These are phyloP conservation scores for Rhodotorula mucilaginosa DNA, from an alignment of 1,284 basidiomycete genomes.

Conservation along the genomic window DNA sequence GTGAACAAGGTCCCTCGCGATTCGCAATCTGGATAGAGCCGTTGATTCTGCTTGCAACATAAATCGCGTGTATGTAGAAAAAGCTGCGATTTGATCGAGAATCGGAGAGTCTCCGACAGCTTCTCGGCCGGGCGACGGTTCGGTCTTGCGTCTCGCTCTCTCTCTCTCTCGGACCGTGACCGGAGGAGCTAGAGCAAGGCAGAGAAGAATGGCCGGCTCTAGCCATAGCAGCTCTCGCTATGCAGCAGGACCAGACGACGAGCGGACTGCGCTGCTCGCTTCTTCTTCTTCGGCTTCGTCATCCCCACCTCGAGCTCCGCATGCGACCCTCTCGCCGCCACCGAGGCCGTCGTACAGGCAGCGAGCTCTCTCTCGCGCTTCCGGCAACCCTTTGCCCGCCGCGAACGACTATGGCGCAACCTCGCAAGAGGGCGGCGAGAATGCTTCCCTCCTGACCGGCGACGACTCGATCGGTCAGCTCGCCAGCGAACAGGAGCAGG, in stretches of 20 bases:
- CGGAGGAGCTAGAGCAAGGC: too few species aligned
- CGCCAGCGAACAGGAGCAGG: not conserved
- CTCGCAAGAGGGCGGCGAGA: not conserved
- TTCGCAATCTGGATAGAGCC: too few species aligned
- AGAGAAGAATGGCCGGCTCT: too few species aligned
- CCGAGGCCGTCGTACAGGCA: slow-evolving; percentile 29
- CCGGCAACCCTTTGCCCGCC: slow-evolving; percentile 21
- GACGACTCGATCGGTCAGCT: not conserved
- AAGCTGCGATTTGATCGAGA: too few species aligned
- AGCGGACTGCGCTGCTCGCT: slow-evolving; percentile 16
- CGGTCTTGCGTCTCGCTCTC: too few species aligned
- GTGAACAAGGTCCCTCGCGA: too few species aligned
- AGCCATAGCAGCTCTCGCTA: too few species aligned
- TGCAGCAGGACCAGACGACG: not conserved
- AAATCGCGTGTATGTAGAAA: too few species aligned
- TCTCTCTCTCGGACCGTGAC: too few species aligned
- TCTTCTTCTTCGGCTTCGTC: not conserved
- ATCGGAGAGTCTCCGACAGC: too few species aligned
- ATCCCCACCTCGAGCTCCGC: not conserved
- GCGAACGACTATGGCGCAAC: not conserved
- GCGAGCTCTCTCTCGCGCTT: slow-evolving; percentile 31
- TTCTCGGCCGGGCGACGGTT: too few species aligned
- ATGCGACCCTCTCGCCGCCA: not conserved
- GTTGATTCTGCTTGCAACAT: too few species aligned
- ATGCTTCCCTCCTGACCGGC: not conserved